Percentiles rank a stretch among this genome's conserved stretches.
phyloP scores from a whole-genome alignment of 2,329 filamentous ascomycete genomes.

The Colletotrichum phormii region DNA sequence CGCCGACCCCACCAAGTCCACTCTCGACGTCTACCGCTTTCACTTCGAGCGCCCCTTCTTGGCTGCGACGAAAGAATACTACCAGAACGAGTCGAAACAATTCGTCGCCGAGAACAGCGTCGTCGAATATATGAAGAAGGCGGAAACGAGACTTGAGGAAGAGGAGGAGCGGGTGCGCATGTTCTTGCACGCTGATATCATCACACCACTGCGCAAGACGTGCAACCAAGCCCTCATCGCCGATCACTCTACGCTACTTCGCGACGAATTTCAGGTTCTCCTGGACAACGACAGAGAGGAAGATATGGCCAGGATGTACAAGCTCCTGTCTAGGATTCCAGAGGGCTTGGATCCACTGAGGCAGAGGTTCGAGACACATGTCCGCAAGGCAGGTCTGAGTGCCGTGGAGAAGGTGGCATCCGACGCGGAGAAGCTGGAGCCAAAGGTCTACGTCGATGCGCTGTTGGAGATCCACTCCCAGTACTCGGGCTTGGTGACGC shows the following conservation, averaged over 20 bases:
- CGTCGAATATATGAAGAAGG: constrained; percentile 99
- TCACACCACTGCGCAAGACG: constrained; percentile 82
- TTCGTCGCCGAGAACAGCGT: constrained; percentile 98
- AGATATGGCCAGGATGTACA: constrained; percentile 97
- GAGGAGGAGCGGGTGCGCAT: constrained; percentile 94
- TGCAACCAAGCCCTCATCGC: constrained; percentile 92
- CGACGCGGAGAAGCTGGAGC: constrained; percentile 88
- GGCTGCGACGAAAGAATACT: constrained; percentile 84
- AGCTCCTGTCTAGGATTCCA: constrained; percentile 86
- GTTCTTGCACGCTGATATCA: constrained; percentile 92
- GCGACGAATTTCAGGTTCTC: constrained; percentile 95
- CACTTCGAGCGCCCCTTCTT: constrained; percentile 96
- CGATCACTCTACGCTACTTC: constrained; percentile 85
- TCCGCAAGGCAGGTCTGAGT: constrained; percentile 86
- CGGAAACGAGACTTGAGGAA: constrained; percentile 87
- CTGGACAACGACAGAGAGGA: constrained; percentile 95
- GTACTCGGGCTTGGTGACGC: constrained; percentile 91
- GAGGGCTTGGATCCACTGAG: constrained; percentile 92
- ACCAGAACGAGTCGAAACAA: constrained; percentile 90
- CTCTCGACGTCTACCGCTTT: constrained; percentile 91
- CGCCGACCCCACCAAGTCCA: constrained; percentile 91
- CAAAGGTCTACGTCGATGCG: constrained; percentile 96
- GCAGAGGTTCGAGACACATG: constrained; percentile 89
- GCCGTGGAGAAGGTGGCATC: constrained; percentile 92
- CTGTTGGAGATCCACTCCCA: constrained; percentile 94